Evolutionary conservation across 108 stramenopile genomes (phyloP), one percentile per base, ranked within the genome.

Genomic region (Nitzschia palea): DNA sequence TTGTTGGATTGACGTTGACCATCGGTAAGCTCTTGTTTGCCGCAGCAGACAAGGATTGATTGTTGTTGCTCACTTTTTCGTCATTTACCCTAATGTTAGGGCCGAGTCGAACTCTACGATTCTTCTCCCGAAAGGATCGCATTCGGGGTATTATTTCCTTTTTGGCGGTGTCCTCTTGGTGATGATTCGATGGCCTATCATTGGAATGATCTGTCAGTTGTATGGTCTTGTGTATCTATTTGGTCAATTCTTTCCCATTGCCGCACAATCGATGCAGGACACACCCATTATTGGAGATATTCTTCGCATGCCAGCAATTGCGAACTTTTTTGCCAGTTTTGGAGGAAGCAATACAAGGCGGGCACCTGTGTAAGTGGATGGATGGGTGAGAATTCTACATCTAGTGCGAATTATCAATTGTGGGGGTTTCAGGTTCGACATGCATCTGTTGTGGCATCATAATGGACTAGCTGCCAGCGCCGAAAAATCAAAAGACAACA

Each of bases 181-280:
- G 8, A 76, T 95, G 82, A 51, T 85, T 27, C 77, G 94, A 58
- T 93, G 89, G 86, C 87, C 87, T n/a, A 71, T 95, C 45, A 37
- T 90, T 42, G 94, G 94, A 14, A 95, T 95, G 90, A 75, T 89
- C 18, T 67, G 63, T 47, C 94, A 95, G 62, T 40, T 89, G 2
- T 95, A 95, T 55, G 94, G 94, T 26, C 65, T 95, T 47, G 72
- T 95, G 3, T 95, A 95, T 69, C 66, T 95, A 45, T 95, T 95
- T 73, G 94, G 94, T 50, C 94, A 95, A 51, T 95, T 95, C 74
- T 93, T 95, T 73, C 94, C 94, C 1, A 95, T 95, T 65, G 91
- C 88, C 9, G 89, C 89, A 26, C 82, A 86, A 53, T 82, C 86
- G 27, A 76, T 93, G 86, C 81, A 82, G 70, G 84, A 93, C 63